These are phyloP conservation scores for Leccinum sublutescens DNA, from an alignment of 768 basidiomycete genomes.

Conservation along the genomic window DNA sequence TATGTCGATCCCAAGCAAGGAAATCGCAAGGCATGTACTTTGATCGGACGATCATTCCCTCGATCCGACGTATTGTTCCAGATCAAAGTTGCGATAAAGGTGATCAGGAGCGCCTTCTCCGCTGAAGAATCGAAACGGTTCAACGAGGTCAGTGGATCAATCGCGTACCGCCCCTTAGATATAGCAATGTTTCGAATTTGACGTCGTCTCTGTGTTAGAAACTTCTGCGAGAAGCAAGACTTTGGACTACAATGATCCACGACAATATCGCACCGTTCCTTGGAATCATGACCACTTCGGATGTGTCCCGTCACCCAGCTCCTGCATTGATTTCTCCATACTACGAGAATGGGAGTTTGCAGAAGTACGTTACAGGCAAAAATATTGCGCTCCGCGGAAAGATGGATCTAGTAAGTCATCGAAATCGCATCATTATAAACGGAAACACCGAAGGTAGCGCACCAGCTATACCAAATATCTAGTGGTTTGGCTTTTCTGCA, in stretches of 20 bases:
- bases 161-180: not conserved
- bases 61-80: not conserved
- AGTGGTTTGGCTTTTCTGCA: conserved; percentile 28
- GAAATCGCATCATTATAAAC: not conserved
- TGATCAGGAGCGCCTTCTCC: conserved; percentile 21
- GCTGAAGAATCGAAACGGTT: conserved; percentile 17
- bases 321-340: conserved; percentile 29
- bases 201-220: conserved; percentile 13
- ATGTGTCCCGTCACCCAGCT: conserved; percentile 14
- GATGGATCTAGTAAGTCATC: conserved; percentile 23
- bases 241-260: conserved; percentile 26
- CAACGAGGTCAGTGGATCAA: conserved; percentile 17
- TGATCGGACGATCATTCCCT: not conserved
- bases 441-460: not conserved
- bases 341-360: conserved; percentile 24
- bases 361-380: conserved; percentile 11
- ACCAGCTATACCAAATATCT: conserved; percentile 22
- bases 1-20: conserved; percentile 10
- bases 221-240: conserved; percentile 27
- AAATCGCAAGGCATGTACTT: conserved; percentile 7
- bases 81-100: conserved; percentile 28
- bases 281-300: conserved; percentile 18
- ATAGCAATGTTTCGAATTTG: not conserved
- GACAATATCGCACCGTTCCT: conserved; percentile 27
- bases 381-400: conserved; percentile 10